phyloP scores from a whole-genome alignment of 176 grass and related monocot genomes.

The Paspalum notatum region DNA sequence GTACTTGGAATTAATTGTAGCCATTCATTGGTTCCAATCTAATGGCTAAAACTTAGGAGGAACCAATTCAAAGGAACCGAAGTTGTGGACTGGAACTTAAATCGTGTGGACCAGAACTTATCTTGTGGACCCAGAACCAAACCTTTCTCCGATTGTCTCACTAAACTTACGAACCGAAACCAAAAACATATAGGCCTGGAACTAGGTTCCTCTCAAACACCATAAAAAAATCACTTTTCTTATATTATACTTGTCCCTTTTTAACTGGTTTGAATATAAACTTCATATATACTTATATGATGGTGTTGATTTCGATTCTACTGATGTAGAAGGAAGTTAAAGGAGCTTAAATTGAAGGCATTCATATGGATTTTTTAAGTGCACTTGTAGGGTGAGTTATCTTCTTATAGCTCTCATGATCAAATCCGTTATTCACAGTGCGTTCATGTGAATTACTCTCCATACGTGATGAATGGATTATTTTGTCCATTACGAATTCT shows the following conservation, averaged over 20 bases:
- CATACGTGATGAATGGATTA: not conserved
- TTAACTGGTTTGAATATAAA: not conserved
- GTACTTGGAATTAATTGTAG: too few relatives aligned
- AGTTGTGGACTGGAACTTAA: too few relatives aligned
- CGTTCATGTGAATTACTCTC: not conserved
- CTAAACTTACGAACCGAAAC: too few relatives aligned
- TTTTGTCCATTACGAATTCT: not conserved
- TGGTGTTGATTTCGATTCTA: not conserved
- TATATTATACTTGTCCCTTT: not conserved
- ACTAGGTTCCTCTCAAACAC: too few relatives aligned
- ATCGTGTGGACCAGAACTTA: too few relatives aligned
- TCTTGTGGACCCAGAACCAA: too few relatives aligned
- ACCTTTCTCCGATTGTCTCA: too few relatives aligned
- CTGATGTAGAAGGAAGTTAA: conserved; percentile 35
- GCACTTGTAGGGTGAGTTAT: conserved; percentile 46
- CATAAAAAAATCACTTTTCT: too few relatives aligned
- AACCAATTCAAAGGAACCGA: too few relatives aligned
- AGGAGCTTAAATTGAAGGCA: conserved; percentile 45
- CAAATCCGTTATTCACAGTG: not conserved
- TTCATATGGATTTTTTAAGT: conserved; percentile 58
- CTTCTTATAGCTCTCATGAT: not conserved
- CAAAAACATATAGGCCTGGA: too few relatives aligned
- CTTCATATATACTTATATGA: not conserved
- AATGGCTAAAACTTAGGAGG: too few relatives aligned
- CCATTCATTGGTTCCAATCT: too few relatives aligned